Conservation (phyloP, 148 eudicot species). For the Heliosperma pusillum region DNA sequence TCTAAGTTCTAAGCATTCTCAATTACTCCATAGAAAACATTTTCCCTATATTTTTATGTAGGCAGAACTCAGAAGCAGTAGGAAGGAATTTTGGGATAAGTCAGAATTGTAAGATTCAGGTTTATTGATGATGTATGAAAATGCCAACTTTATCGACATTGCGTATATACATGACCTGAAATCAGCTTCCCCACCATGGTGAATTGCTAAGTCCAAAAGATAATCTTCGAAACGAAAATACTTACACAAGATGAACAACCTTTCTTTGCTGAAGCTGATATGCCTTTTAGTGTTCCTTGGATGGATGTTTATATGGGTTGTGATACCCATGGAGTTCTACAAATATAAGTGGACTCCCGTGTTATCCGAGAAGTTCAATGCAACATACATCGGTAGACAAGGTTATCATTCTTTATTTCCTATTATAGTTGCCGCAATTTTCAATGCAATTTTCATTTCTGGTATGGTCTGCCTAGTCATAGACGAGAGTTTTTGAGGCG, state of each 20-base stretch:
- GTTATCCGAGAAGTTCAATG: constrained; percentile 34
- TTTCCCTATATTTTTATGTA: background rate
- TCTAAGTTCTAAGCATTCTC: too few species aligned
- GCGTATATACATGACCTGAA: background rate
- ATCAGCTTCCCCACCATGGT: background rate
- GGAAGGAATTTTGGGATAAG: constrained; percentile 6
- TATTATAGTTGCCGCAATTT: background rate
- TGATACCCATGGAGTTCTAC: constrained; percentile 49
- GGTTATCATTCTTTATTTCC: constrained; percentile 22
- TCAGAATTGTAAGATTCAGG: background rate
- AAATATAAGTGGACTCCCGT: constrained; percentile 45
- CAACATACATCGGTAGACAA: constrained; percentile 50
- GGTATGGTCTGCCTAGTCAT: too few species aligned
- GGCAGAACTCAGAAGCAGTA: constrained; percentile 18
- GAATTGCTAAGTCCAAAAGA: background rate
- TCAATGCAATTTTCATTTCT: background rate
- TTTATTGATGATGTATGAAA: background rate
- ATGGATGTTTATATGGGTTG: constrained; percentile 58
- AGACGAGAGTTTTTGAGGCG: too few species aligned
- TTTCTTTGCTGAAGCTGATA: constrained; percentile 24
- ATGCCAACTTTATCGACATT: background rate
- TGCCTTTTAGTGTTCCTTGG: constrained; percentile 42
- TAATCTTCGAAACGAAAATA: background rate
- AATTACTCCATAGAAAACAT: background rate
- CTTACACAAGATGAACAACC: constrained; percentile 16